Evolutionary conservation across 148 eudicot genomes (phyloP), one percentile per base, ranked within the genome.

Genomic region (Chenopodium quinoa): DNA sequence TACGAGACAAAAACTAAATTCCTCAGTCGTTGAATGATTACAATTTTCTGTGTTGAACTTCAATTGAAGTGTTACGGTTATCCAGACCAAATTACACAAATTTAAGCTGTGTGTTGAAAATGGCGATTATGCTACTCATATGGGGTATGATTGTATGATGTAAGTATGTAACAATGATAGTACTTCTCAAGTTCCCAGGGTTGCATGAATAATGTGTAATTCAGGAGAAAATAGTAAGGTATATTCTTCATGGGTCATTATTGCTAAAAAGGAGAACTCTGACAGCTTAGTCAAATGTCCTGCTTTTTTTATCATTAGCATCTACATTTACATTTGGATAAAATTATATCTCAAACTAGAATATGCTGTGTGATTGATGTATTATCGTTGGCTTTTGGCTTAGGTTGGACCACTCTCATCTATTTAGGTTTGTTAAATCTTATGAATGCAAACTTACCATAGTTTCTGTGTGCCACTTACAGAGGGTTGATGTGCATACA

Each of bases 401-500:
- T 46, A 17, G 78, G 67, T 47, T 60, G 27, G 40, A 31, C 32
- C 4, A 54, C 22, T 20, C 40, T 58, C 67, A n/a, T 37, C 72
- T 8, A 10, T 31, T 65, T 5, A 32, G 40, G 50, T 72, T 81
- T 40, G 7, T 75, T 76, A 71, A 54, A 78, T 71, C 12, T 77
- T 81, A 44, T 52, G 78, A 78, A 29, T 66, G 73, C 80, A 34
- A 73, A 69, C 77, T 82, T 60, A 88, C 81, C 68, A 1, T 83
- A 23, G 67, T 75, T 80, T 79, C 73, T 70, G 82, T 69, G 52
- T 80, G 75, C 22, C 81, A 78, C 44, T 81, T 75, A 68, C n/a
- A 96, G 99, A 88, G 99, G 99, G 78, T 80, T 96, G 85, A 91
- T 96, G 97, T 93, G 97, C 89, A 83, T 96, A 86, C 97, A 95